Evolutionary conservation across 202 grass and related monocot genomes (phyloP).

Genomic region (Panicum virgatum): DNA sequence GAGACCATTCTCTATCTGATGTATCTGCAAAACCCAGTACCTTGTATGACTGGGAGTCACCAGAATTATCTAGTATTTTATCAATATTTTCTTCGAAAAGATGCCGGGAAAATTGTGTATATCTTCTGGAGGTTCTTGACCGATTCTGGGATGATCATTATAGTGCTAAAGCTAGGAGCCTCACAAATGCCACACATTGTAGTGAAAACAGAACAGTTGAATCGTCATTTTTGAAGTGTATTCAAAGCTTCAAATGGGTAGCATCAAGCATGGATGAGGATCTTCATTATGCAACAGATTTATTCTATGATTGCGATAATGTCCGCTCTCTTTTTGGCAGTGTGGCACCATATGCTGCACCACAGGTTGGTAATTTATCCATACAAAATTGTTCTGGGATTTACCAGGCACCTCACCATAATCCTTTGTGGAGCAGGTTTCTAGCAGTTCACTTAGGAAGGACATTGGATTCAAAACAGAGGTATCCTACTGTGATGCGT

Average conservation of each 20-base stretch:
- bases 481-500: slow-evolving; percentile 63
- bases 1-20: slow-evolving; percentile 25
- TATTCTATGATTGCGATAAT: slow-evolving; percentile 74
- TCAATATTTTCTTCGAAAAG: slow-evolving; percentile 74
- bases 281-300: slow-evolving; percentile 70
- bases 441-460: slow-evolving; percentile 78
- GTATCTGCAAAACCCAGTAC: slow-evolving; percentile 41
- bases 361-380: slow-evolving; percentile 67
- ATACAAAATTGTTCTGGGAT: slow-evolving; percentile 7
- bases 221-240: slow-evolving; percentile 80
- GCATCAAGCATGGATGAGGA: slow-evolving; percentile 72
- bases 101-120: slow-evolving; percentile 66
- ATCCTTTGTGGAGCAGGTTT: slow-evolving; percentile 61
- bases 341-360: slow-evolving; percentile 76
- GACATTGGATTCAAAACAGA: slow-evolving; percentile 89
- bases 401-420: slow-evolving; percentile 23
- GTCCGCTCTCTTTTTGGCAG: slow-evolving; percentile 69
- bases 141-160: slow-evolving; percentile 92
- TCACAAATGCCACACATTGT: slow-evolving; percentile 26
- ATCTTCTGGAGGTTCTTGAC: slow-evolving; percentile 88
- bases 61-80: slow-evolving; percentile 72
- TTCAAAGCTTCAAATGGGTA: slow-evolving; percentile 77
- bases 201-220: slow-evolving; percentile 49
- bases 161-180: slow-evolving; percentile 52
- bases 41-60: slow-evolving; percentile 83